Evolutionary conservation across 495 filamentous ascomycete genomes (phyloP).

Genomic region (Hypoxylon fuscum): DNA sequence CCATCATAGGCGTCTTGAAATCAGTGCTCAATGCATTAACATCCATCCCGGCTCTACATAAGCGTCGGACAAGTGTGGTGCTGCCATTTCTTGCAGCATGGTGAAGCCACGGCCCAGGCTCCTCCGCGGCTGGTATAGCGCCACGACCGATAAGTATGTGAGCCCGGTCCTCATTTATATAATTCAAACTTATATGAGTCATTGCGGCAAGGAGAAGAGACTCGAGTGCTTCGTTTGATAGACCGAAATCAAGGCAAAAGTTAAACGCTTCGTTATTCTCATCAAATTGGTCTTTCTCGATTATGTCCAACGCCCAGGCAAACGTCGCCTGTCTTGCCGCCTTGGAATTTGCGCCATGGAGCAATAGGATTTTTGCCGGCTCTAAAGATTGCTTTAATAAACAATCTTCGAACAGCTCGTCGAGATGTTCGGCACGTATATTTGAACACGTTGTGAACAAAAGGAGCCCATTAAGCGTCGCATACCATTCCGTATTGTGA

Average conservation of each 20-base stretch:
- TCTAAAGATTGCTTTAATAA: neutral
- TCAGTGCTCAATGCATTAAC: constrained; percentile 8
- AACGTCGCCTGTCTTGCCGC: neutral
- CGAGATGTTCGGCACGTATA: constrained; percentile 8
- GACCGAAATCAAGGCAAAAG: constrained; percentile 16
- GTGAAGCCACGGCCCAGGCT: constrained; percentile 17
- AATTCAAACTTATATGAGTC: neutral
- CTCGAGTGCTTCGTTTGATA: constrained; percentile 1
- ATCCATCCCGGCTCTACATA: constrained; percentile 18
- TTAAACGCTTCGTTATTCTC: neutral
- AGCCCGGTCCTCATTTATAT: neutral
- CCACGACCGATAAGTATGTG: constrained; percentile 14
- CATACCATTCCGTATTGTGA: neutral
- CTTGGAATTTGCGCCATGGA: constrained; percentile 11
- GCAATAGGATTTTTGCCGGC: constrained; percentile 3
- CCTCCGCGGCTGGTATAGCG: neutral
- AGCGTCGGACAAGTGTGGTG: constrained; percentile 13
- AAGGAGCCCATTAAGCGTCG: neutral
- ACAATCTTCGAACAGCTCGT: constrained; percentile 13
- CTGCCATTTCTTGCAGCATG: constrained; percentile 1
- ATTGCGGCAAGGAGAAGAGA: constrained; percentile 1
- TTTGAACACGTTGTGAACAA: constrained; percentile 1
- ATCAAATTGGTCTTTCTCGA: neutral
- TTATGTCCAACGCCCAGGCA: constrained; percentile 6
- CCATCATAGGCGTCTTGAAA: constrained; percentile 14